phyloP scores from a whole-genome alignment of 2,329 filamentous ascomycete species.

The Massarina eburnea region DNA sequence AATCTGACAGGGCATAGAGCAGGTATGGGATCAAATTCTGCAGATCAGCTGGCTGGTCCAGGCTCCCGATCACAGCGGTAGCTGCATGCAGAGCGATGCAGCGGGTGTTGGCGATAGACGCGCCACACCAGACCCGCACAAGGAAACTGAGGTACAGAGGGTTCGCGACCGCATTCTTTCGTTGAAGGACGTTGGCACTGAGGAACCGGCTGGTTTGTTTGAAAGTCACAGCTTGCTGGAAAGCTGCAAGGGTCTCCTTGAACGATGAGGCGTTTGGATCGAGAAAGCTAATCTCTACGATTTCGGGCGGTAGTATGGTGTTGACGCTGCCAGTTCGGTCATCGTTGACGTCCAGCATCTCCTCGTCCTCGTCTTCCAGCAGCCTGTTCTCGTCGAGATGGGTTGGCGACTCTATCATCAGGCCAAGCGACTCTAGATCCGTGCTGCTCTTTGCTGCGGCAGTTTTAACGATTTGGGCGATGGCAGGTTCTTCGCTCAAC shows the following conservation, averaged over 20 bases:
- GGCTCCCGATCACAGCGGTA: constrained; percentile 21
- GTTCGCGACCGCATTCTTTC: constrained; percentile 57
- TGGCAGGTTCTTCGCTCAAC: constrained; percentile 28
- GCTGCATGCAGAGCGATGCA: constrained; percentile 67
- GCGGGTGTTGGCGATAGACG: constrained; percentile 69
- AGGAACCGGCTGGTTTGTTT: constrained; percentile 49
- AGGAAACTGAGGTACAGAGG: constrained; percentile 76
- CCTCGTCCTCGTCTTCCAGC: constrained; percentile 50
- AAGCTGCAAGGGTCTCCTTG: constrained; percentile 31
- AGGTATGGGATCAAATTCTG: constrained; percentile 84
- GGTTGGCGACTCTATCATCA: constrained; percentile 34
- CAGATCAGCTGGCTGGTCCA: constrained; percentile 60
- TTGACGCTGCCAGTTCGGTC: constrained; percentile 21
- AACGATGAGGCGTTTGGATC: constrained; percentile 20
- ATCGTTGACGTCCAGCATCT: constrained; percentile 55
- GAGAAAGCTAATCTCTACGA: constrained; percentile 34
- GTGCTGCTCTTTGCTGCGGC: constrained; percentile 68
- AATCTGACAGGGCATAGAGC: constrained; percentile 72
- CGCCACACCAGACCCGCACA: constrained; percentile 71
- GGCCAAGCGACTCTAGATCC: constrained; percentile 65
- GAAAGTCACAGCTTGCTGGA: constrained; percentile 29
- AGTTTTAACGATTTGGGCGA: constrained; percentile 64
- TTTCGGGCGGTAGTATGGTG: constrained; percentile 21
- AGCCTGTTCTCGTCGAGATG: constrained; percentile 14
- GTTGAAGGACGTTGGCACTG: constrained; percentile 57